Base-by-base conservation (phyloP, 2,329 filamentous ascomycete species). In the Fusarium buharicum region DNA sequence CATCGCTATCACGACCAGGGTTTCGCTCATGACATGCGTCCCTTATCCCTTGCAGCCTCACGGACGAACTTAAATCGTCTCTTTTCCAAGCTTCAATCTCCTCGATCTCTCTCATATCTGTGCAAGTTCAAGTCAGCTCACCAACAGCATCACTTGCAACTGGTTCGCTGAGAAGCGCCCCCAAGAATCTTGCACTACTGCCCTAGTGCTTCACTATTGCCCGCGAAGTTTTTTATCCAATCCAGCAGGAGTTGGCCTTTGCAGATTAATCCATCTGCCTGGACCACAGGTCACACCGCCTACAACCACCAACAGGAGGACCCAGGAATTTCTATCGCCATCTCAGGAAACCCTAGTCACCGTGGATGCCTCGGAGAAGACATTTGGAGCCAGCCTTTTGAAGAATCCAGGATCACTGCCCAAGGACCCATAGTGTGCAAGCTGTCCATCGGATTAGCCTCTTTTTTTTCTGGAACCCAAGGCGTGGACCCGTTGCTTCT, bases 361-460 rank as follows among this genome's bases (percentile, higher is more conserved):
- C 66, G 55, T 66, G 66, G 68, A 69, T 68, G 68, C 66, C 67
- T 63, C 58, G 55, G 56, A 64, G 45, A 56, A 62, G 60, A 62
- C 51, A 60, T 60, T 71, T 67, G 59, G 62, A 70, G 64, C 62
- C 68, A 64, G 64, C 55, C 49, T 62, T 67, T 71, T 66, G 64
- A 61, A 67, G 55, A 69, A 63, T 54, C 66, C 60, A 72, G 70
- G 70, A 72, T 72, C 68, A 70, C 64, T 68, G 67, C 67, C 68
- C 68, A 59, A 69, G 67, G 70, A 64, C 66, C 70, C 68, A 68
- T 69, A 62, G 64, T 71, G 70, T 70, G 64, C 68, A 67, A 67
- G 62, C 59, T 68, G 66, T 66, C 67, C 67, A 50, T 67, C 63
- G 64, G 56, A 67, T 66, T 72, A 70, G 64, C 70, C 60, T 59